These are phyloP conservation scores for Neurospora sublineolata DNA, from an alignment of 495 filamentous ascomycete species.

Conservation along the genomic window DNA sequence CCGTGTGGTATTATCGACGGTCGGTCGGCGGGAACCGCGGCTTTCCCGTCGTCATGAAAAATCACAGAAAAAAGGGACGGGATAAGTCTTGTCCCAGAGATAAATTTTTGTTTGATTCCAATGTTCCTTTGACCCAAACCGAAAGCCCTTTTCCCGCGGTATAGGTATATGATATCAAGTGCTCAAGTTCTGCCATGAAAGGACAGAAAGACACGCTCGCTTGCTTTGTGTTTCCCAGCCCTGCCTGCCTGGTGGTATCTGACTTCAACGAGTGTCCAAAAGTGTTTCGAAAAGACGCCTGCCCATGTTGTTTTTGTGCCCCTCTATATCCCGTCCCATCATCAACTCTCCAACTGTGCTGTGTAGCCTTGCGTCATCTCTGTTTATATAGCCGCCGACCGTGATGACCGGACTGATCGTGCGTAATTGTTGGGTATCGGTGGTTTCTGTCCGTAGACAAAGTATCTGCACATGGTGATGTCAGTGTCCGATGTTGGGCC, in stretches of 20 bases:
- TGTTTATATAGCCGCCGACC: not conserved
- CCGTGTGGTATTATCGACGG: not conserved
- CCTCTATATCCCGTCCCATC: not conserved
- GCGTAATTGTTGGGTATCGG: not conserved
- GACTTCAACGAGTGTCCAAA: not conserved
- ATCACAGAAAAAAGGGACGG: not conserved
- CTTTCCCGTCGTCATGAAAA: not conserved
- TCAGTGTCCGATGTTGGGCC: not conserved
- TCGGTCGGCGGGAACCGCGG: not conserved
- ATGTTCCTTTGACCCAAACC: not conserved
- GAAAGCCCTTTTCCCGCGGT: not conserved
- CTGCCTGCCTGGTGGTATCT: not conserved
- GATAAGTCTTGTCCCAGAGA: not conserved
- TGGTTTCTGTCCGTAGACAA: slow-evolving; percentile 6
- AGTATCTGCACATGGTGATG: not conserved
- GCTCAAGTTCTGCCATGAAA: not conserved
- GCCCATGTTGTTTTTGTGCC: not conserved
- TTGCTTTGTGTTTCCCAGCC: not conserved
- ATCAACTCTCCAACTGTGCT: not conserved
- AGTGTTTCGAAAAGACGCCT: not conserved
- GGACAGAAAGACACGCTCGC: not conserved
- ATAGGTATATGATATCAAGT: not conserved
- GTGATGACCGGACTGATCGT: not conserved
- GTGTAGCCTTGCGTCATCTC: not conserved
- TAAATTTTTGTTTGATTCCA: not conserved